A percentile compares a stretch with the other conserved stretches of the same genome.
Conservation (phyloP, 2,329 filamentous ascomycete genomes). For the Arthrobotrys sinensis region DNA sequence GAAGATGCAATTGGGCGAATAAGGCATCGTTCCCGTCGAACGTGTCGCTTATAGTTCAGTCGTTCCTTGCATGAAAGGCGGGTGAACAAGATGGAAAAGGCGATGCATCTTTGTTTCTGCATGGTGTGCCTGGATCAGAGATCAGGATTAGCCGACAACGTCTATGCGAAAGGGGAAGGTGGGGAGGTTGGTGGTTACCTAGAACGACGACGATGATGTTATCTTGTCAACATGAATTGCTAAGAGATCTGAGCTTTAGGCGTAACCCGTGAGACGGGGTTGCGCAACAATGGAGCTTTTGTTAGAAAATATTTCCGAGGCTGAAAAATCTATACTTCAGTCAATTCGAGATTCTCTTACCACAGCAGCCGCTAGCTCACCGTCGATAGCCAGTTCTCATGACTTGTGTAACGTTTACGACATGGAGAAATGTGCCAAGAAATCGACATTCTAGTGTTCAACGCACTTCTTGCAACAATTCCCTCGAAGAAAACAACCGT, state of each 20-base stretch:
- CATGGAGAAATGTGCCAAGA: background rate
- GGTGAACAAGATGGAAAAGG: background rate
- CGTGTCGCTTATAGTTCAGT: conserved; percentile 25
- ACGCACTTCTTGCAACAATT: conserved; percentile 16
- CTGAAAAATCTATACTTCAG: no score
- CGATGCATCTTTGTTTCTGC: conserved; percentile 6
- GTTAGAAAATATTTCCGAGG: no score
- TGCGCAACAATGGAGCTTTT: background rate
- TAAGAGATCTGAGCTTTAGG: background rate
- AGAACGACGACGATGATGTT: conserved; percentile 1
- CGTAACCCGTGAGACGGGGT: background rate
- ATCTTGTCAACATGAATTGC: background rate
- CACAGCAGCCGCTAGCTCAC: no score
- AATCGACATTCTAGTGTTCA: conserved; percentile 3
- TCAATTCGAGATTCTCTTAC: no score
- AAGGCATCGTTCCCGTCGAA: conserved; percentile 13
- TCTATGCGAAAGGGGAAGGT: conserved; percentile 26
- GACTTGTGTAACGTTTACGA: no score
- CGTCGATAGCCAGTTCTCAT: no score
- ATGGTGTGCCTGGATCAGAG: background rate
- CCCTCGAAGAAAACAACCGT: background rate
- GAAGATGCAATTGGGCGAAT: conserved; percentile 23
- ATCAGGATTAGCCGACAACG: background rate
- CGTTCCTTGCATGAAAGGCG: conserved; percentile 39
- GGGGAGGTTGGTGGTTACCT: conserved; percentile 27